Percentiles rank a stretch among this genome's conserved stretches.
Evolutionary conservation across 2,329 filamentous ascomycete species (phyloP).

Genomic region (Akanthomyces muscarius): DNA sequence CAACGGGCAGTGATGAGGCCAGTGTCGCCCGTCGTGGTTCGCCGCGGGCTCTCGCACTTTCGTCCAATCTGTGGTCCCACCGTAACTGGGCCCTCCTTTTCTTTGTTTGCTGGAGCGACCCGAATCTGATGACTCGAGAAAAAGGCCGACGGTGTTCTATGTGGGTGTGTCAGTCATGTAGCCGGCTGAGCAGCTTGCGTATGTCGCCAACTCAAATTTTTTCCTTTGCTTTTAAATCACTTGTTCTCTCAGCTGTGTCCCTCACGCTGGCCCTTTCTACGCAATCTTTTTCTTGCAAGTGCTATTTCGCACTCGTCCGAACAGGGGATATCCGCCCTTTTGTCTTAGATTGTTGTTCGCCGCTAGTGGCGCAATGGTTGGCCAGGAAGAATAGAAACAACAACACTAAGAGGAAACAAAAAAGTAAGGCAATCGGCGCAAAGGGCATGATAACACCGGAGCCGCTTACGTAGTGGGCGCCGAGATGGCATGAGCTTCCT

Average conservation of each 20-base stretch:
- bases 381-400: not conserved
- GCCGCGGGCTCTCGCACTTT: not conserved
- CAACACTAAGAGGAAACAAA: not conserved
- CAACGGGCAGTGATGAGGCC: not conserved
- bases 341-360: not conserved
- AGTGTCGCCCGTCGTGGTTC: not conserved
- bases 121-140: not conserved
- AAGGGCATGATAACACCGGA: not conserved
- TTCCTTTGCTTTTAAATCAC: not conserved
- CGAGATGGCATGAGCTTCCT: not conserved
- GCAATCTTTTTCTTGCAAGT: not conserved
- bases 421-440: not conserved
- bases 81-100: not conserved
- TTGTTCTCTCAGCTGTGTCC: no score
- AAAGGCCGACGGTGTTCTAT: constrained; percentile 6
- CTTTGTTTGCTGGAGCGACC: not conserved
- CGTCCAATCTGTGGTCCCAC: not conserved
- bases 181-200: not conserved
- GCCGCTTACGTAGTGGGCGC: not conserved
- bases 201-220: not conserved
- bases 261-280: no score
- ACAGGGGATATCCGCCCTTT: no score
- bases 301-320: not conserved
- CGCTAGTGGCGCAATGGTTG: not conserved
- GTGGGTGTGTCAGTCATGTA: not conserved